Conservation (phyloP, 371 early-diverging fungal genomes). For the Synchytrium microbalum region DNA sequence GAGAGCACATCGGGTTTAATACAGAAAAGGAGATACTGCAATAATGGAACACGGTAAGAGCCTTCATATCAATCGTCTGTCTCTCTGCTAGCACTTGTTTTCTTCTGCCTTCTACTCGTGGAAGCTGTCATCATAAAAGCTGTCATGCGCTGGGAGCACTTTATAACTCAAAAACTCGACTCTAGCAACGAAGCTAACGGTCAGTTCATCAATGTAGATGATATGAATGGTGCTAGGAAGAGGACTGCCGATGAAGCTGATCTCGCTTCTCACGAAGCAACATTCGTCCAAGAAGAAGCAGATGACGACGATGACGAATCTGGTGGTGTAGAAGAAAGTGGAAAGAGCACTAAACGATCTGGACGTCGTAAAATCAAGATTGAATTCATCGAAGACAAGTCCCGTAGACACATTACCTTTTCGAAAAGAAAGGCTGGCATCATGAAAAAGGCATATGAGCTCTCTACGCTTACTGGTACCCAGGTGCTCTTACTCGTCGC, state of each 20-base stretch:
- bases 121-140: no score
- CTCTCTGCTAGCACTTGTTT: no score
- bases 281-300: no score
- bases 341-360: neutral
- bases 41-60: no score
- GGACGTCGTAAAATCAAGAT: conserved; percentile 94
- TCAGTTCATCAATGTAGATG: neutral
- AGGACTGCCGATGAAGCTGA: neutral
- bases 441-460: conserved; percentile 99
- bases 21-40: no score
- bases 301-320: no score
- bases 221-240: neutral
- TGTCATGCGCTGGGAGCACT: neutral
- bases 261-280: neutral
- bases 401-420: conserved; percentile 94
- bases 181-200: neutral
- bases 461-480: conserved; percentile 93
- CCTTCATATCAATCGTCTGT: no score
- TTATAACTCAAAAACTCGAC: no score
- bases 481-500: conserved; percentile 94
- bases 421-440: conserved; percentile 98
- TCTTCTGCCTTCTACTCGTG: no score
- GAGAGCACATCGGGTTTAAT: no score
- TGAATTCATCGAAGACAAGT: conserved; percentile 94
- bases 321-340: neutral